phyloP scores from a whole-genome alignment of 768 basidiomycete species.

The Podaxis carcinomalis region DNA sequence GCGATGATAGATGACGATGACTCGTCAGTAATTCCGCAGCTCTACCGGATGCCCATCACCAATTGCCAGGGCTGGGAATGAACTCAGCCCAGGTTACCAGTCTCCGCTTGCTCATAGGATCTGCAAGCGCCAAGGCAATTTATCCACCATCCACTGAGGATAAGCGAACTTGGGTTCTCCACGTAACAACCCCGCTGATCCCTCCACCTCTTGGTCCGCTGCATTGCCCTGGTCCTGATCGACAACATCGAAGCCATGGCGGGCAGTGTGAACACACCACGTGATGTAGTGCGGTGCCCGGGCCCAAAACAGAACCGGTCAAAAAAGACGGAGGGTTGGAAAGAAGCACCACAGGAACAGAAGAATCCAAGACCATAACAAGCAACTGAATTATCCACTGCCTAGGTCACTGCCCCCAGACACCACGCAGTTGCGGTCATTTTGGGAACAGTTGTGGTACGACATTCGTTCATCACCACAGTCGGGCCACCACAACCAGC shows the following conservation, averaged over 20 bases:
- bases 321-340: neutral
- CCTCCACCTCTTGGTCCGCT: neutral
- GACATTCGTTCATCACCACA: neutral
- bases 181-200: neutral
- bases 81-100: neutral
- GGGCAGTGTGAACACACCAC: neutral
- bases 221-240: neutral
- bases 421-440: neutral
- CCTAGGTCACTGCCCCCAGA: neutral
- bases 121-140: neutral
- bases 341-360: neutral
- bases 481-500: neutral
- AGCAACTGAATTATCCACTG: neutral
- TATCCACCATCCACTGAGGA: neutral
- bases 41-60: neutral
- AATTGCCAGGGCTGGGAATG: neutral
- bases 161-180: neutral
- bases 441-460: constrained; percentile 5
- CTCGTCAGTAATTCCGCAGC: neutral
- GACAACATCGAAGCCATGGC: neutral
- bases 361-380: neutral
- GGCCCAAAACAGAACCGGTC: neutral
- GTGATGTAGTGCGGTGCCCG: neutral
- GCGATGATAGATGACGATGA: neutral
- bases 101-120: neutral